Conservation (phyloP, 352 stramenopile genomes). For the Pythium dissimile region DNA sequence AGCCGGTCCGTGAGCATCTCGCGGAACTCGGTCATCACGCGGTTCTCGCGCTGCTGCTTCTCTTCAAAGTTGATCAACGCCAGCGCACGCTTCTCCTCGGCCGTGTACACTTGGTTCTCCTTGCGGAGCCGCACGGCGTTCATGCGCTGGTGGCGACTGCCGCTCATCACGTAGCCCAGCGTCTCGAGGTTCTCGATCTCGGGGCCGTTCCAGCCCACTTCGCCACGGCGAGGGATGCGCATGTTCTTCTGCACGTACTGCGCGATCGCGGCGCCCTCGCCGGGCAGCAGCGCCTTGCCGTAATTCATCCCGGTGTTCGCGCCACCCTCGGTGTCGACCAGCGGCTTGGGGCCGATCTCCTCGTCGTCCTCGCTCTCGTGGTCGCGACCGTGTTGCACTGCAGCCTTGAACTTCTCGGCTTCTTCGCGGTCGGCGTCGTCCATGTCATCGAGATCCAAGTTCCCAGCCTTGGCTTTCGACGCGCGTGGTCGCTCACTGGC, state of each 20-base stretch:
- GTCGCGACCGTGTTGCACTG: slow-evolving; percentile 64
- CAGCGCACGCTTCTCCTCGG: slow-evolving; percentile 97
- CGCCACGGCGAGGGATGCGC: slow-evolving; percentile 96
- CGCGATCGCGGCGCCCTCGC: slow-evolving; percentile 94
- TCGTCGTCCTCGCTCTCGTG: slow-evolving; percentile 75
- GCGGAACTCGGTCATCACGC: slow-evolving; percentile 97
- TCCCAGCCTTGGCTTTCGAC: neutral
- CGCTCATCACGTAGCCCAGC: slow-evolving; percentile 96
- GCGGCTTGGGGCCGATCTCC: slow-evolving; percentile 83
- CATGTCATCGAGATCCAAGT: slow-evolving; percentile 23
- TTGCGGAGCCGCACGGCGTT: slow-evolving; percentile 99
- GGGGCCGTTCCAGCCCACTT: slow-evolving; percentile 95
- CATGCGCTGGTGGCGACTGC: slow-evolving; percentile 97
- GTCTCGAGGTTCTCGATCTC: slow-evolving; percentile 97
- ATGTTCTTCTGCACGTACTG: slow-evolving; percentile 99
- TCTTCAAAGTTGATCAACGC: slow-evolving; percentile 99
- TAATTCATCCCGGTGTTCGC: slow-evolving; percentile 77
- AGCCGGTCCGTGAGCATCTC: slow-evolving; percentile 88
- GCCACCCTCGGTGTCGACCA: slow-evolving; percentile 44
- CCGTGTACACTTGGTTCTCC: slow-evolving; percentile 99
- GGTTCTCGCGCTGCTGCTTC: slow-evolving; percentile 98
- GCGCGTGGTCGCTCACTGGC: neutral
- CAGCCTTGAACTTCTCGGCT: slow-evolving; percentile 85
- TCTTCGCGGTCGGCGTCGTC: slow-evolving; percentile 70
- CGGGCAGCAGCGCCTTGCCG: slow-evolving; percentile 91